A percentile compares a stretch with the other conserved stretches of the same genome.
Evolutionary conservation across 1,139 yeast species (phyloP).

Genomic region (Hemisphaericaspora xylofermentans): DNA sequence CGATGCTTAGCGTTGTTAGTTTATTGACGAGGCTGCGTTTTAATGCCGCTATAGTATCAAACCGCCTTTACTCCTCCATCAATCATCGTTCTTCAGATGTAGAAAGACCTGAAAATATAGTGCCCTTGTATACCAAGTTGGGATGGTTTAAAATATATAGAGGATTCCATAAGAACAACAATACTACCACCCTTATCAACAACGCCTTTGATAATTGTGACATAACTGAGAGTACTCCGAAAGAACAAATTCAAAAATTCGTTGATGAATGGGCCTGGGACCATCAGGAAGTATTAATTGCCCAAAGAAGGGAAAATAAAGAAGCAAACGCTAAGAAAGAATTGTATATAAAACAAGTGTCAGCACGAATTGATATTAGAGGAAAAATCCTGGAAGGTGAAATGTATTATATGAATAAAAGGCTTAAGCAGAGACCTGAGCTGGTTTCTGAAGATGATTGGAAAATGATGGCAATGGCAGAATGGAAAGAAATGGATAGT

Average conservation of each 20-base stretch:
- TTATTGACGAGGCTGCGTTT: not conserved
- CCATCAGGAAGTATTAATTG: not conserved
- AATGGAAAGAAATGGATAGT: not conserved
- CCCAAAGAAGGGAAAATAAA: not conserved
- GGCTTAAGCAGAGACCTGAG: too few species aligned
- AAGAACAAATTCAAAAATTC: not conserved
- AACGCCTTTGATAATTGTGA: not conserved
- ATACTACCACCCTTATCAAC: not conserved
- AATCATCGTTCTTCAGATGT: not conserved
- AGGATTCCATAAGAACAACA: not conserved
- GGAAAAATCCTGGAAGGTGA: too few species aligned
- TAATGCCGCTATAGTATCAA: not conserved
- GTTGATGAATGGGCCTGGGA: not conserved
- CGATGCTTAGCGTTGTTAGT: not conserved
- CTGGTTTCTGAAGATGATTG: not conserved
- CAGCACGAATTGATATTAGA: not conserved
- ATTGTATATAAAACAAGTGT: not conserved
- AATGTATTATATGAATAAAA: too few species aligned
- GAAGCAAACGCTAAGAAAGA: not conserved
- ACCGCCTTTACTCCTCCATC: not conserved
- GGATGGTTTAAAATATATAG: not conserved
- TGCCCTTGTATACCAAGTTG: not conserved
- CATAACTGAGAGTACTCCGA: not conserved
- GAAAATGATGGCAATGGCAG: not conserved
- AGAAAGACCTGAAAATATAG: not conserved